Evolutionary conservation across 78 protist species (phyloP), one percentile per base, ranked within the genome.

Genomic region (Polysphondylium violaceum): DNA sequence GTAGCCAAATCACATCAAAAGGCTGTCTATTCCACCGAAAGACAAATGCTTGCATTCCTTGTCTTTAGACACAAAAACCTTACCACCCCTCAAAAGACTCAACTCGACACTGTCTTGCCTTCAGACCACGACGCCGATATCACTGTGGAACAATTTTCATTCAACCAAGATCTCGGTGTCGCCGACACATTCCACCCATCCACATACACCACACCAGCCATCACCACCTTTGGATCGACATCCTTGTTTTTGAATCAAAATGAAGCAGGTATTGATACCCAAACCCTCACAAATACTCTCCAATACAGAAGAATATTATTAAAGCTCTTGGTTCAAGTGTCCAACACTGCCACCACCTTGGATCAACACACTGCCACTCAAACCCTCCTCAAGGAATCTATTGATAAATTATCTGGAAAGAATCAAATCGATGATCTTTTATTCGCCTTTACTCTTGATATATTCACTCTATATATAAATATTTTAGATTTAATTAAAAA

Each of bases 151-250:
- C 73, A 65, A 65, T 44, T 55, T 33, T 53, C 77, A 36, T 83
- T 83, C n/a, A 83, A 83, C 36, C 77, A 69, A n/a, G 91, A 83
- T 69, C 64, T 38, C 9, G 12, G 31, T 23, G 56, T 83, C 9
- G 40, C 29, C 11, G 91, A 83, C 33, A 6, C 29, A 47, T 78
- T 68, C 47, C 33, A 78, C 31, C 17, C 74, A 40, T 23, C 51
- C 36, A 75, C 59, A 29, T 56, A 35, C 38, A 75, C 38, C 56
- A 9, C 64, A 75, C 3, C 36, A 25, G 50, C 40, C 8, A 65
- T 38, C 4, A 6, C 35, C 36, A 47, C 16, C 60, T 29, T 47
- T 33, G 25, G 50, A 27, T n/a, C 0, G 29, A 25, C 64, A 38
- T 67, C 50, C 61, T 56, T 21, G 2, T 19, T 6, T 36, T 33